Conservation (phyloP, 176 grass and related monocot species). For the Tuctoria greenei region DNA sequence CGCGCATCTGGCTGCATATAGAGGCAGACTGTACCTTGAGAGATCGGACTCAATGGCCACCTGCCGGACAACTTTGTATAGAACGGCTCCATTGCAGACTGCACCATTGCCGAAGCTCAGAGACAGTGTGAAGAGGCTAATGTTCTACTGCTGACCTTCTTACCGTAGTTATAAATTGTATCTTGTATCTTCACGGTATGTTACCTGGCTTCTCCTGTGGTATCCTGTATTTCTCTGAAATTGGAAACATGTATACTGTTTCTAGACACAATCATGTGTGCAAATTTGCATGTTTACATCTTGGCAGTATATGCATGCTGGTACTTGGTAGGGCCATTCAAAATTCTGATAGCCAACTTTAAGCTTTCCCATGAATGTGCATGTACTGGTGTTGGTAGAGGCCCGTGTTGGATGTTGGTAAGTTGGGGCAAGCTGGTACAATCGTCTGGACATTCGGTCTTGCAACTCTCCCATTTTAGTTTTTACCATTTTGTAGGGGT, state of each 20-base stretch:
- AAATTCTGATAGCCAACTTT: slow-evolving; percentile 19
- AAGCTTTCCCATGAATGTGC: slow-evolving; percentile 4
- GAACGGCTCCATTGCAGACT: slow-evolving; percentile 58
- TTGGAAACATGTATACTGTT: slow-evolving; percentile 44
- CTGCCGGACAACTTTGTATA: slow-evolving; percentile 47
- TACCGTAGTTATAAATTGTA: not conserved
- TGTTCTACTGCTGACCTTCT: slow-evolving; percentile 86
- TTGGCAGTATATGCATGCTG: slow-evolving; percentile 8
- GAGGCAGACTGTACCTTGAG: slow-evolving; percentile 88
- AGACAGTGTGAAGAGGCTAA: slow-evolving; percentile 83
- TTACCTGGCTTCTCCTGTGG: not conserved
- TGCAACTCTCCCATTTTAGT: not conserved
- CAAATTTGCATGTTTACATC: slow-evolving; percentile 8
- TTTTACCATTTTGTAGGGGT: not conserved
- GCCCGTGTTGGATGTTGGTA: not conserved
- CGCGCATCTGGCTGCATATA: slow-evolving; percentile 85
- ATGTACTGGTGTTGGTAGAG: slow-evolving; percentile 3
- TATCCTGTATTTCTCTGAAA: slow-evolving; percentile 29
- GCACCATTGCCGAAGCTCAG: slow-evolving; percentile 74
- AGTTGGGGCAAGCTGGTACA: slow-evolving; percentile 2
- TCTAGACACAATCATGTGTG: slow-evolving; percentile 18
- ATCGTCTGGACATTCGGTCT: not conserved
- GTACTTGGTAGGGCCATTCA: slow-evolving; percentile 21
- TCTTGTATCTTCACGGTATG: not conserved
- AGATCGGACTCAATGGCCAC: slow-evolving; percentile 49